Conservation (phyloP, 2,329 filamentous ascomycete genomes). For the Gremmenia infestans region DNA sequence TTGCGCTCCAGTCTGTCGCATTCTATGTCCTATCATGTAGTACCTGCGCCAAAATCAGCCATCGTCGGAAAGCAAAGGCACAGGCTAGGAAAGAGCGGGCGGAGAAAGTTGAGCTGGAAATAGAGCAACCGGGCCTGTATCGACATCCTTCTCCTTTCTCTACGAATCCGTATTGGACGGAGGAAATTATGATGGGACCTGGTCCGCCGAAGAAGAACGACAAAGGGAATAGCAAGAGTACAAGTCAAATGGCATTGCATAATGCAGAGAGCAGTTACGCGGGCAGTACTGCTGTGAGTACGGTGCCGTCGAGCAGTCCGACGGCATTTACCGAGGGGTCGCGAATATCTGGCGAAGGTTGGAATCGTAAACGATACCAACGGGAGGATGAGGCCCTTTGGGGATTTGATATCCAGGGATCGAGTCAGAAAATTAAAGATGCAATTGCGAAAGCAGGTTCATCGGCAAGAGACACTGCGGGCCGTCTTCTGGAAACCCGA, state of each 20-base stretch:
- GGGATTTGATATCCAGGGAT: constrained; percentile 55
- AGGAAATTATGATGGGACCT: constrained; percentile 81
- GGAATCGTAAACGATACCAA: constrained; percentile 77
- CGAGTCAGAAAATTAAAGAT: constrained; percentile 46
- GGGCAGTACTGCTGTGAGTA: constrained; percentile 32
- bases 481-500: constrained; percentile 50
- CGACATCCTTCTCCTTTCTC: constrained; percentile 76
- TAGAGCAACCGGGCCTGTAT: constrained; percentile 68
- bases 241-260: constrained; percentile 55
- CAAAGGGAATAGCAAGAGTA: constrained; percentile 47
- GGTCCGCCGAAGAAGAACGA: constrained; percentile 59
- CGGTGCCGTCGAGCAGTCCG: constrained; percentile 37
- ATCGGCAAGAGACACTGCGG: constrained; percentile 31
- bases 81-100: constrained; percentile 64
- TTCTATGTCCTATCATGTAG: constrained; percentile 76
- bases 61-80: constrained; percentile 64
- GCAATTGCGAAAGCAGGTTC: constrained; percentile 45
- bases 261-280: constrained; percentile 50
- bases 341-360: constrained; percentile 48
- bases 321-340: constrained; percentile 43
- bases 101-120: constrained; percentile 59
- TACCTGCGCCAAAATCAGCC: constrained; percentile 67
- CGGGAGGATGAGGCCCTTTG: constrained; percentile 84
- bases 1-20: constrained; percentile 67
- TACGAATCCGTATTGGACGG: constrained; percentile 83